These are phyloP conservation scores for Cladosporium austrohemisphaericum DNA, from an alignment of 2,329 filamentous ascomycete species.

Conservation along the genomic window DNA sequence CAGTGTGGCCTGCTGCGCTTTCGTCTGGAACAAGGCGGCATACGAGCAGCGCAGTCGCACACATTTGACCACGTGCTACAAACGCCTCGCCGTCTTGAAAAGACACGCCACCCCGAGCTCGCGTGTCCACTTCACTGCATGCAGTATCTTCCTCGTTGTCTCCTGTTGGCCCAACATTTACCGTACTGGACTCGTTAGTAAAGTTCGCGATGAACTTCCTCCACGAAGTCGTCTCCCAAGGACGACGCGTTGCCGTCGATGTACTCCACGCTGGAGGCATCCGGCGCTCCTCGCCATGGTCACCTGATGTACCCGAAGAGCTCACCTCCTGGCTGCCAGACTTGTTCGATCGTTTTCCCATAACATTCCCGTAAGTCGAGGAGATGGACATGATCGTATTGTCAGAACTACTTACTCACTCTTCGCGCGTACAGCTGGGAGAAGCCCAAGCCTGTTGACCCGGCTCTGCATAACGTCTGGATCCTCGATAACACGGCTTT, in stretches of 20 bases:
- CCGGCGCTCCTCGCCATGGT: conserved; percentile 28
- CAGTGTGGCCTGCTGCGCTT: conserved; percentile 4
- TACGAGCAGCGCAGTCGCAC: conserved; percentile 4
- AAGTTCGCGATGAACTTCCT: conserved; percentile 25
- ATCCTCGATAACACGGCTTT: conserved; percentile 87
- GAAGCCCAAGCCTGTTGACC: conserved; percentile 46
- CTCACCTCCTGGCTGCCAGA: conserved; percentile 32
- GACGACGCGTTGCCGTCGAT: conserved; percentile 28
- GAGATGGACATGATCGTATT: not conserved
- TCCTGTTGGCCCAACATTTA: not conserved
- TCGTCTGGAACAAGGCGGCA: conserved; percentile 10
- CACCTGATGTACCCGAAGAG: conserved; percentile 32
- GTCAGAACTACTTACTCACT: not conserved
- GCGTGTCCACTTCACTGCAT: not conserved
- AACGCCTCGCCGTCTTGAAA: conserved; percentile 1
- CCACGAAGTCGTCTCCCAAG: conserved; percentile 26
- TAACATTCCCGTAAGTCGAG: conserved; percentile 44
- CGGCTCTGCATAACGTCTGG: conserved; percentile 73
- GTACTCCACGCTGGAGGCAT: conserved; percentile 25
- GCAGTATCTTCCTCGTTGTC: not conserved
- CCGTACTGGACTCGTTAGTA: not conserved
- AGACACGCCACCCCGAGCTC: not conserved
- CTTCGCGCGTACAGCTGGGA: conserved; percentile 25
- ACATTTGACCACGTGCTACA: conserved; percentile 5
- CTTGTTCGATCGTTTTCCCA: conserved; percentile 44